Percentiles rank a stretch among this genome's conserved stretches.
phyloP scores from a whole-genome alignment of 1,139 yeast genomes.

The Pichia sp. region DNA sequence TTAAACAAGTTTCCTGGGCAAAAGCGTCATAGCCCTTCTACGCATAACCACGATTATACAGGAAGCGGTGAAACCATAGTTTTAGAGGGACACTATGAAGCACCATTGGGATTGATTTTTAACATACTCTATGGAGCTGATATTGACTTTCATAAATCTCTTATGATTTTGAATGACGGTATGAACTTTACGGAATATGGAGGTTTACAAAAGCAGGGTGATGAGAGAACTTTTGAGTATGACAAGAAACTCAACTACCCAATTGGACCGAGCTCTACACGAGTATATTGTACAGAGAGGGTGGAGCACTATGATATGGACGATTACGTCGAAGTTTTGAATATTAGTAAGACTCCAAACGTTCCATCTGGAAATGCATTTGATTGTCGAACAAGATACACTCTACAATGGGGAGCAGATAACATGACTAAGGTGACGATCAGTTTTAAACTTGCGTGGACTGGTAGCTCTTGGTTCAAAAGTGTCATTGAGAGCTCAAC shows the following conservation, averaged over 20 bases:
- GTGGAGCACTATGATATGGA: conserved; percentile 34
- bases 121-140: conserved; percentile 43
- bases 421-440: conserved; percentile 37
- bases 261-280: conserved; percentile 53
- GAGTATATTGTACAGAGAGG: conserved; percentile 41
- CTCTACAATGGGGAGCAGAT: conserved; percentile 40
- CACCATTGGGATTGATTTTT: conserved; percentile 45
- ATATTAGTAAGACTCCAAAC: conserved; percentile 45
- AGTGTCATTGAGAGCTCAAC: conserved; percentile 48
- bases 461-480: conserved; percentile 51
- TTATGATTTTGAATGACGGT: conserved; percentile 41
- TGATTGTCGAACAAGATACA: conserved; percentile 42
- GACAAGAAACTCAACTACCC: conserved; percentile 44
- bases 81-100: conserved; percentile 28
- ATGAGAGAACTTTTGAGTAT: conserved; percentile 35
- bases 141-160: conserved; percentile 33
- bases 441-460: conserved; percentile 45
- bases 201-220: conserved; percentile 29
- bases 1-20: conserved; percentile 34
- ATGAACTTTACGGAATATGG: conserved; percentile 38
- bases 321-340: conserved; percentile 18
- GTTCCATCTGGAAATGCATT: conserved; percentile 56
- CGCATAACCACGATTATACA: conserved; percentile 18
- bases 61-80: conserved; percentile 28
- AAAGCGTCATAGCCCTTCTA: conserved; percentile 29